Conservation (phyloP, 345 rosid species). For the Clarkia xantiana region DNA sequence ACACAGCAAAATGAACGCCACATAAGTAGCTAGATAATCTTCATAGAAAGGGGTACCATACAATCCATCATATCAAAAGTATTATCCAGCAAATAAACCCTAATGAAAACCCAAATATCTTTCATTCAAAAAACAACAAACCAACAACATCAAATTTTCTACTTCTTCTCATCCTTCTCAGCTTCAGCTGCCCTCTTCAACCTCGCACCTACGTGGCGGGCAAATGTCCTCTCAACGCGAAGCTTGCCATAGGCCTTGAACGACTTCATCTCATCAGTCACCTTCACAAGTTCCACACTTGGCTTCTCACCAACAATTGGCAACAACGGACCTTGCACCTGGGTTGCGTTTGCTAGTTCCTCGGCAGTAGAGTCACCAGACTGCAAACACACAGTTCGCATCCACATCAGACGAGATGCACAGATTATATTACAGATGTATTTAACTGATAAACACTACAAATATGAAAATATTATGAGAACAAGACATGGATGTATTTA, state of each 20-base stretch:
- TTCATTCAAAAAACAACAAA: too few species aligned
- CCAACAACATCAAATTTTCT: neutral
- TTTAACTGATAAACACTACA: too few species aligned
- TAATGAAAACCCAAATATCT: too few species aligned
- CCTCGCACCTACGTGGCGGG: conserved; percentile 25
- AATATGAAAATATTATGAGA: too few species aligned
- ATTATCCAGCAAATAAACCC: too few species aligned
- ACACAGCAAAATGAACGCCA: too few species aligned
- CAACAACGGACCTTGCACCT: conserved; percentile 21
- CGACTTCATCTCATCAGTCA: conserved; percentile 29
- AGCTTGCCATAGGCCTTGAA: conserved; percentile 31
- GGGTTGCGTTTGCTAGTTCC: conserved; percentile 33
- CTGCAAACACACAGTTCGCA: conserved; percentile 2
- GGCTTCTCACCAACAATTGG: conserved; percentile 19
- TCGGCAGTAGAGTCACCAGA: conserved; percentile 34
- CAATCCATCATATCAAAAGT: too few species aligned
- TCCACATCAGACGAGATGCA: neutral
- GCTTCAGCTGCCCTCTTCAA: conserved; percentile 33
- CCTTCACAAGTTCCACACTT: conserved; percentile 26
- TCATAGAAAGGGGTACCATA: too few species aligned
- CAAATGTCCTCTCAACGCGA: conserved; percentile 20
- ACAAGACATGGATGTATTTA: too few species aligned
- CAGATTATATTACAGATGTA: too few species aligned
- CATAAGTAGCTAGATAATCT: too few species aligned
- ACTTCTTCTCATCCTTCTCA: conserved; percentile 14